These are phyloP conservation scores for Cladophialophora exuberans DNA, from an alignment of 2,329 filamentous ascomycete species.

Conservation along the genomic window DNA sequence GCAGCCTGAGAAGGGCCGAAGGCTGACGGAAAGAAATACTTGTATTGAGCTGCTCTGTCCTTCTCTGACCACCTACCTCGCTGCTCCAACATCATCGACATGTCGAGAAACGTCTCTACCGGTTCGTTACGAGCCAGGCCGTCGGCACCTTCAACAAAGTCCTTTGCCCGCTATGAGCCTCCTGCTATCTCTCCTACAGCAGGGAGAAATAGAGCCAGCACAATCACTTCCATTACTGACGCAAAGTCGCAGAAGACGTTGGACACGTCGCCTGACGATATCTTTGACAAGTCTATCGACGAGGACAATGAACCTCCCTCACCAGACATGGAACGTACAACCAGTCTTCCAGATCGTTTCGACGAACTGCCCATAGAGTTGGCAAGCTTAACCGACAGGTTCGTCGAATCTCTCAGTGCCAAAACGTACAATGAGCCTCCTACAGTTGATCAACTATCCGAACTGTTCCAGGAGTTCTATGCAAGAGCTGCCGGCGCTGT, in stretches of 20 bases:
- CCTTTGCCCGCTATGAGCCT: conserved; percentile 43
- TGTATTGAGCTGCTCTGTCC: not conserved
- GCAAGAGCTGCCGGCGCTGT: conserved; percentile 78
- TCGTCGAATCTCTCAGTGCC: conserved; percentile 85
- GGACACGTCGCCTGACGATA: conserved; percentile 38
- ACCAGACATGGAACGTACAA: conserved; percentile 36
- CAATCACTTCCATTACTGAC: conserved; percentile 23
- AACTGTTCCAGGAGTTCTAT: conserved; percentile 96
- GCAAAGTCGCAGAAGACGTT: conserved; percentile 31
- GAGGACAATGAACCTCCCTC: conserved; percentile 37
- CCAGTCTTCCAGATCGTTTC: conserved; percentile 65
- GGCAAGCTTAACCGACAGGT: conserved; percentile 85
- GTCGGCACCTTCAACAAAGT: conserved; percentile 41
- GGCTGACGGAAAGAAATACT: not conserved
- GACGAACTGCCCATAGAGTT: conserved; percentile 94
- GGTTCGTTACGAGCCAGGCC: conserved; percentile 36
- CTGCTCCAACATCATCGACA: conserved; percentile 61
- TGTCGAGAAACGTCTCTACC: conserved; percentile 25
- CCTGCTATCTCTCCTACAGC: conserved; percentile 29
- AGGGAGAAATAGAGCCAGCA: conserved; percentile 35
- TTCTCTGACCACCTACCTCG: conserved; percentile 34
- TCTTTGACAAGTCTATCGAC: conserved; percentile 48
- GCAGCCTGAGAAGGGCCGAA: conserved; percentile 2
- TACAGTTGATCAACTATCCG: conserved; percentile 77
- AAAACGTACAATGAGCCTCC: conserved; percentile 85